Base-by-base conservation (phyloP, 495 filamentous ascomycete genomes). In the Bacidia gigantensis region DNA sequence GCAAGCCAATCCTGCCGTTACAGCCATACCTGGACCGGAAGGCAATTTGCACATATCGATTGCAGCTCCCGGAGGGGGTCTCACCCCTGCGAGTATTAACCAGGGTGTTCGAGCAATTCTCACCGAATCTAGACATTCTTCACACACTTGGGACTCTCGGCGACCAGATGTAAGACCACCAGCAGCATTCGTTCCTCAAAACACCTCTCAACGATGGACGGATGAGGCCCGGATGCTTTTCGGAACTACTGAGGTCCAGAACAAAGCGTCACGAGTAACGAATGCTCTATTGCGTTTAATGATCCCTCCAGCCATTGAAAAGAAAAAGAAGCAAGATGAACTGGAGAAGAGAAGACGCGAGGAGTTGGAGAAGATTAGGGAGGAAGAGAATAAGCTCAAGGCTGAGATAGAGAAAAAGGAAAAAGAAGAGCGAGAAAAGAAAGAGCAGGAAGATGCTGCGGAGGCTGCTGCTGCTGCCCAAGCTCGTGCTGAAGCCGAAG, bases 211-310 rank as follows among this genome's bases (percentile, higher is more conserved):
- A 39, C 80, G 92, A 42, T 99, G 93, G 89, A 80, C 84, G 58
- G 86, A 95, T 59, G 92, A 97, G 67, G 85, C 89, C 11, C 82
- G 82, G 53, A 77, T 97, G 64, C 70, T 97, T 1, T 97, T 88
- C 65, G 60, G 60, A 11, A 84, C 83, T 45, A 65, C 64, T 39
- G 72, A 68, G 20, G 75, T 83, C 49, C 60, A 75, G 7, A 88
- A 93, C 26, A 88, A 85, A 59, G 78, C 82, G n/a, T 67, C 72
- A 52, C 81, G 79, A 54, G 72, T 95, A 2, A 67, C 85, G 53
- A 79, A 79, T 58, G 76, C 80, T n/a, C 73, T 99, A 11, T 65
- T 94, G 14, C 77, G 75, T 25, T 64, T 80, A 38, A 72, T 97
- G 56, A 80, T 89, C 1, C 93, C 93, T 26, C 82, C 87, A 23